phyloP scores from a whole-genome alignment of 176 grass and related monocot species.

The Elaeis guineensis region DNA sequence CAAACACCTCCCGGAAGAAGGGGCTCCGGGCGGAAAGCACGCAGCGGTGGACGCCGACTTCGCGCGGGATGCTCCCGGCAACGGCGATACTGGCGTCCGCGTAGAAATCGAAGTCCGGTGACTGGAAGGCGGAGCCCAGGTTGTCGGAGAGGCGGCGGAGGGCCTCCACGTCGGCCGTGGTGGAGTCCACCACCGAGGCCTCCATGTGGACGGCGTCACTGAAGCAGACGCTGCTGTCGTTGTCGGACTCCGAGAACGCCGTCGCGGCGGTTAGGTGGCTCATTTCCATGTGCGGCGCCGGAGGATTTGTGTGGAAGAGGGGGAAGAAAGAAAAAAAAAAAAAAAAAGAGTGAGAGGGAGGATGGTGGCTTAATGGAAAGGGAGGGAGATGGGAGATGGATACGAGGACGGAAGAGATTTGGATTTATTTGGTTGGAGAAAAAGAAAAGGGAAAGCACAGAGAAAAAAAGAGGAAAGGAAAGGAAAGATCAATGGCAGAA shows the following conservation, averaged over 20 bases:
- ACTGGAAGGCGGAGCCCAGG: background rate
- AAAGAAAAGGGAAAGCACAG: too few relatives aligned
- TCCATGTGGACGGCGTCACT: background rate
- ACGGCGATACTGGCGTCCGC: slow-evolving; percentile 6
- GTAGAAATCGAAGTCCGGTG: slow-evolving; percentile 4
- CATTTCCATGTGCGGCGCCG: too few relatives aligned
- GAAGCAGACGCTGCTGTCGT: background rate
- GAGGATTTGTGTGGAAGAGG: too few relatives aligned
- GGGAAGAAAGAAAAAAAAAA: too few relatives aligned
- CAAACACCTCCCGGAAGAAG: slow-evolving; percentile 16
- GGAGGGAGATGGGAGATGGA: too few relatives aligned
- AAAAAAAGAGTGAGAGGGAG: too few relatives aligned
- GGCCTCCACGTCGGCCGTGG: background rate
- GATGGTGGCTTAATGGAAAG: too few relatives aligned
- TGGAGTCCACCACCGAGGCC: background rate
- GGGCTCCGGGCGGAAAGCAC: slow-evolving; percentile 6
- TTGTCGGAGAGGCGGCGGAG: slow-evolving; percentile 12
- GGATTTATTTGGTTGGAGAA: too few relatives aligned
- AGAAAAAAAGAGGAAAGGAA: too few relatives aligned
- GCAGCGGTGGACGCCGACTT: slow-evolving; percentile 4
- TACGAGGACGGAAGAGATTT: too few relatives aligned
- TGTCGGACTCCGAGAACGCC: slow-evolving; percentile 6
- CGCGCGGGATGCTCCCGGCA: background rate
- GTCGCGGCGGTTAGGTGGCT: too few relatives aligned
- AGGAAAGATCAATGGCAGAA: too few relatives aligned